Percentiles rank a stretch among this genome's conserved stretches.
Conservation (phyloP, 108 stramenopile genomes). For the Skeletonema potamos region DNA sequence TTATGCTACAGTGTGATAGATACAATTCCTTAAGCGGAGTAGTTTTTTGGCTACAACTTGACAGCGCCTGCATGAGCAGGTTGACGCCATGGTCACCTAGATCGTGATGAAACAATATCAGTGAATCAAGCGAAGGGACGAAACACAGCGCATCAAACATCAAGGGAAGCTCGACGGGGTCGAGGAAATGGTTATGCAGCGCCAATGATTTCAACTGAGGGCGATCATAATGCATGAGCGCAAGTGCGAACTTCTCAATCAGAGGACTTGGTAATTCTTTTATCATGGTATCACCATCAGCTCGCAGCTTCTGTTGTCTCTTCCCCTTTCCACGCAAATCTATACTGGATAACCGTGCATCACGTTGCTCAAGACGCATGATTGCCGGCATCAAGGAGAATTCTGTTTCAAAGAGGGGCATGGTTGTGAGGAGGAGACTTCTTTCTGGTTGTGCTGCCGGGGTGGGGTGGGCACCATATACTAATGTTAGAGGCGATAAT, state of each 20-base stretch:
- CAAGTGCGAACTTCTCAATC: not conserved
- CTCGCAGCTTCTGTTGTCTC: not conserved
- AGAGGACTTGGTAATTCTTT: not conserved
- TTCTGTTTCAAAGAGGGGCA: not conserved
- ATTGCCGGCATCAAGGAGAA: conserved; percentile 1
- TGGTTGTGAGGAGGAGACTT: not conserved
- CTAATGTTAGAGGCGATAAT: no score
- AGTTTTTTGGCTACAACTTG: not conserved
- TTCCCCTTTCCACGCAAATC: conserved; percentile 17
- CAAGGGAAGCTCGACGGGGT: not conserved
- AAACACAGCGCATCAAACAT: conserved; percentile 12
- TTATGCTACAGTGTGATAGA: conserved; percentile 21
- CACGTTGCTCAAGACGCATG: conserved; percentile 19
- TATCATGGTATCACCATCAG: not conserved
- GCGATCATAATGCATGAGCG: not conserved
- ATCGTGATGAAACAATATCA: conserved; percentile 30
- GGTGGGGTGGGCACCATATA: no score
- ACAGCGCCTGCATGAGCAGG: conserved; percentile 7
- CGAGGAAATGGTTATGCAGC: conserved; percentile 19
- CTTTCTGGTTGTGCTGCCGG: no score
- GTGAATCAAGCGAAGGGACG: conserved; percentile 2
- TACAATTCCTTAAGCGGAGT: conserved; percentile 19
- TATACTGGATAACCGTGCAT: not conserved
- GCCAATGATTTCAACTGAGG: conserved; percentile 2
- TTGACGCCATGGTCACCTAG: conserved; percentile 9